Base-by-base conservation (phyloP, 768 basidiomycete genomes). In the Gymnopilus junonius region DNA sequence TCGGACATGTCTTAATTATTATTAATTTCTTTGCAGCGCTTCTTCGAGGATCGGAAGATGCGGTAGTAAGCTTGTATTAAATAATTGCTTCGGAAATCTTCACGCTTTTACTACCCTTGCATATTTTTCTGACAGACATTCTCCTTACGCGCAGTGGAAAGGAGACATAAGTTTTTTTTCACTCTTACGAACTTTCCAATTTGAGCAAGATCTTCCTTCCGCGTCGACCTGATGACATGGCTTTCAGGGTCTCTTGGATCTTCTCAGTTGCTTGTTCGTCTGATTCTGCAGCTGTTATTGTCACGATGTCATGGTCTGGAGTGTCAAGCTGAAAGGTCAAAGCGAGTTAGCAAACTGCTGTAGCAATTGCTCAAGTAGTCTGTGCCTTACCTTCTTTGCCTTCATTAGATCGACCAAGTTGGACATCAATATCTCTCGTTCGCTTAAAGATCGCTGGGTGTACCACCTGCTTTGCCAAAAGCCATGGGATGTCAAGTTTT, bases 1-100 rank as follows among this genome's bases (percentile, higher is more conserved):
- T n/a, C n/a, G 23, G 34, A 58, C 55, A 53, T 35, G 20, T 55
- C n/a, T n/a, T n/a, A n/a, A n/a, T n/a, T n/a, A n/a, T 67, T 63
- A 39, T 59, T 25, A 43, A 27, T 57, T 35, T 58, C 50, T 57
- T 42, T 55, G 3, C 65, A 94, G 93, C 84, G 84, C 64, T 94
- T 94, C 82, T 94, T 94, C 72, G 92, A 94, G 75, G 93, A 94
- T 72, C 84, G 92, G 70, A 93, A 92, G 70, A 85, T 87, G 82
- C 84, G 88, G 73, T 89, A 80, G 79, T n/a, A 51, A 10, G 17
- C 40, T 25, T 43, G 40, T 54, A 54, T 61, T 68, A 40, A n/a
- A n/a, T n/a, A n/a, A 65, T 45, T 51, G 48, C 43, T 57, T 57
- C 42, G 45, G 55, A 48, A 55, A 53, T 61, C 27, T 34, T 43